phyloP scores from a whole-genome alignment of 2,329 filamentous ascomycete genomes.

The Penicillium sp. region DNA sequence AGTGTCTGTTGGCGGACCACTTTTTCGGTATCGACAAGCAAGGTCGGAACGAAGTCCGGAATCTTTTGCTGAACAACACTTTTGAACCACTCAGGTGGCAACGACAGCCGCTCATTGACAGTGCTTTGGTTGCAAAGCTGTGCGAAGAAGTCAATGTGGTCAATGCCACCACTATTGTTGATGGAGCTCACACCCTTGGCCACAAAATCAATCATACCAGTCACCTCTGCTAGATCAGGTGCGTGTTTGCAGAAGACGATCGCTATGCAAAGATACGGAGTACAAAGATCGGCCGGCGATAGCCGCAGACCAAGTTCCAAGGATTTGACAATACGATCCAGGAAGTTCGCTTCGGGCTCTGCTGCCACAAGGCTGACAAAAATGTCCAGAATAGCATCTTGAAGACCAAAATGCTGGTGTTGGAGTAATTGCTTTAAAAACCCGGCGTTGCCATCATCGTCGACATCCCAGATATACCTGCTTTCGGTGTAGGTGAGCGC shows the following conservation, averaged over 20 bases:
- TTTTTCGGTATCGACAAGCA: constrained; percentile 54
- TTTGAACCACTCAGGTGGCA: constrained; percentile 36
- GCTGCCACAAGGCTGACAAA: constrained; percentile 58
- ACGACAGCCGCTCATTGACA: constrained; percentile 36
- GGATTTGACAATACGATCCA: constrained; percentile 52
- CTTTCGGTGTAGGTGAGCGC: constrained; percentile 37
- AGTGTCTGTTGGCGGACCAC: constrained; percentile 48
- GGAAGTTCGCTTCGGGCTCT: constrained; percentile 51
- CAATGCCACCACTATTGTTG: constrained; percentile 48
- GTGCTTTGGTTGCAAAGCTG: constrained; percentile 47
- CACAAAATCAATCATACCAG: constrained; percentile 41
- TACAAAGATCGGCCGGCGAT: constrained; percentile 48
- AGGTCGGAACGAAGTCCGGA: constrained; percentile 52
- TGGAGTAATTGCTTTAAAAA: constrained; percentile 64
- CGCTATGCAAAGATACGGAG: constrained; percentile 61
- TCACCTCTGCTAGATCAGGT: constrained; percentile 37
- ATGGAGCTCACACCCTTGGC: constrained; percentile 52
- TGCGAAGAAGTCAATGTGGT: constrained; percentile 55
- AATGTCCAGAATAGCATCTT: constrained; percentile 55
- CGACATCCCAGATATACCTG: constrained; percentile 34
- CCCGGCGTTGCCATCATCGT: constrained; percentile 34
- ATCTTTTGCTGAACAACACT: constrained; percentile 42
- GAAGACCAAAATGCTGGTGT: constrained; percentile 56
- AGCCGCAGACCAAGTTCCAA: constrained; percentile 58
- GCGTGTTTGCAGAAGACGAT: constrained; percentile 53